Evolutionary conservation across 2,329 filamentous ascomycete species (phyloP).

Genomic region (Alternaria dauci): DNA sequence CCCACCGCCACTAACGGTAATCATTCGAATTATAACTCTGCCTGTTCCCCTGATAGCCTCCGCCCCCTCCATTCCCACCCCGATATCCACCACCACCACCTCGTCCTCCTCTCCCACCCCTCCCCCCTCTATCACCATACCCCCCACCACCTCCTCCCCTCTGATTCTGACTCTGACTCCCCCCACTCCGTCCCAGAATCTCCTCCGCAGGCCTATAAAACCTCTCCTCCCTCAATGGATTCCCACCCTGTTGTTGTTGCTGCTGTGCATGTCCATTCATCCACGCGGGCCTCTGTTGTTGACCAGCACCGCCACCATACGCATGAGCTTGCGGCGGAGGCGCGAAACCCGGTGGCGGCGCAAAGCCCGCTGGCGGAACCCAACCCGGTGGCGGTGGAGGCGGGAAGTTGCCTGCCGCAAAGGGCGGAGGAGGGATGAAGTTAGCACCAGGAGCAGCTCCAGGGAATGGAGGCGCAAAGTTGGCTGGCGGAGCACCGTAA

Average conservation of each 20-base stretch:
- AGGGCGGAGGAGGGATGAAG: conserved; percentile 26
- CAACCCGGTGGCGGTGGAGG: conserved; percentile 19
- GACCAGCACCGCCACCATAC: conserved; percentile 22
- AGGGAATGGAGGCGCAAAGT: background rate
- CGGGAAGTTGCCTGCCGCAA: conserved; percentile 37
- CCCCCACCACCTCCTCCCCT: conserved; percentile 20
- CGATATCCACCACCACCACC: conserved; percentile 24
- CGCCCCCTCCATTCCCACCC: conserved; percentile 35
- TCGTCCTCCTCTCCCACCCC: conserved; percentile 36
- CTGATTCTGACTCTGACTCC: conserved; percentile 30
- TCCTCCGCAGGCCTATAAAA: conserved; percentile 37
- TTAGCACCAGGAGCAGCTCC: conserved; percentile 1
- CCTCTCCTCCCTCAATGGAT: conserved; percentile 31
- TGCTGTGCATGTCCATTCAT: conserved; percentile 29
- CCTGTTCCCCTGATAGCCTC: conserved; percentile 24
- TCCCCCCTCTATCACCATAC: conserved; percentile 36
- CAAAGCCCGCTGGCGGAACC: conserved; percentile 42
- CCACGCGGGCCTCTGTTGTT: conserved; percentile 28
- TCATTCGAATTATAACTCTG: conserved; percentile 30
- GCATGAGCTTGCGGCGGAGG: background rate
- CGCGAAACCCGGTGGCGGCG: conserved; percentile 28
- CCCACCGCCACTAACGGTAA: conserved; percentile 12
- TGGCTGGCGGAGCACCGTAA: conserved; percentile 17
- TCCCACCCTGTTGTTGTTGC: conserved; percentile 32
- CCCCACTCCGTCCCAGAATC: conserved; percentile 38